Base-by-base conservation (phyloP, 148 eudicot genomes). In the Persicaria tinctoria region DNA sequence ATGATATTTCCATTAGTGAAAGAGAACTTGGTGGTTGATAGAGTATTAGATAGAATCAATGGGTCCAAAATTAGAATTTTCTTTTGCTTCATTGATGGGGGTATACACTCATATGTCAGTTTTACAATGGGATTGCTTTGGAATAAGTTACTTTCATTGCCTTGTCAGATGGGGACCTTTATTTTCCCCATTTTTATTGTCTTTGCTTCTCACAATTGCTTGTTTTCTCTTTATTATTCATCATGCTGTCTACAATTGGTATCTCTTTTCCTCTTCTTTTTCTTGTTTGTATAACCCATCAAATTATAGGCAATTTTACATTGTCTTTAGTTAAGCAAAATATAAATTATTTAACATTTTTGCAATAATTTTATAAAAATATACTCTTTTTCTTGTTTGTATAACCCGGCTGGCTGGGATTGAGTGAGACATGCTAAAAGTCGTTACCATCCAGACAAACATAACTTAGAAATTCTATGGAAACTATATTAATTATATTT, bases 141-240 rank as follows among this genome's bases (percentile, higher is more conserved):
- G 68, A 60, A 60, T 60, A 60, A 60, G 68, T 60, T 60, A 60
- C 68, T 60, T 60, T 60, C 44, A 60, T 60, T 60, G 23, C 68
- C 68, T 20, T 60, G 68, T 60, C 68, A 60, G 68, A 60, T 60
- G 68, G 68, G 68, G 68, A 60, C 68, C 68, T 32, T 32, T 32
- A 32, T 27, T 60, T 60, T 60, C 41, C 68, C 68, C 68, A 60
- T 60, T 60, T 60, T 60, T 9, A 27, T 23, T 60, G 68, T 60
- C 13, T 60, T 60, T 60, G 68, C 68, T 60, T 60, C 68, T 60
- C 44, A 23, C 68, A 60, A 60, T 60, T 54, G 14, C 5, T 54
- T 54, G 5, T 4, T 13, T 5, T 54, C 59, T 60, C 68, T 60
- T 41, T 60, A 38, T 8, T 41, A 60, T 32, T 32, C 23, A 60